Base-by-base conservation (phyloP, 2,329 filamentous ascomycete genomes). In the Tympanopsis confertula region DNA sequence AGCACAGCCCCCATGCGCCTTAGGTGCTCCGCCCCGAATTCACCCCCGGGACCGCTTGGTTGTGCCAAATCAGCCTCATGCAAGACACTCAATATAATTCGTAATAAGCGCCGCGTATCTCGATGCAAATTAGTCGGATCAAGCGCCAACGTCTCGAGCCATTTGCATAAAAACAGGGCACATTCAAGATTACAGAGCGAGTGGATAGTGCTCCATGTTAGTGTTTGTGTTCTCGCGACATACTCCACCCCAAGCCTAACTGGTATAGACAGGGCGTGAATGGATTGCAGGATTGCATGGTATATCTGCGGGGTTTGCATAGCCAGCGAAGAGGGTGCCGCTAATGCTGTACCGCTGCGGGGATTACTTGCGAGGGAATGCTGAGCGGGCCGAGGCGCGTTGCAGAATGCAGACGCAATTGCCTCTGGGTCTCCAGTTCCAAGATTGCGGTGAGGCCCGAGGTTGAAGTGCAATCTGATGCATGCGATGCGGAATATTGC, bases 221-320 rank as follows among this genome's bases (percentile, higher is more conserved):
- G 59, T 2, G 71, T 73, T 53, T 77, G 76, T 4, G 71, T 71
- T 44, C 70, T 66, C 30, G 74, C 72, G 35, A 78, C 71, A 45
- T 75, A 78, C 45, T 74, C 75, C 15, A 78, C 72, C 0, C 74
- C 74, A 13, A 68, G 63, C 50, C 78, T 79, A 41, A 81, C 73
- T 18, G 79, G 60, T 61, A 82, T 76, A 3, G 76, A 78, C 24
- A 85, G 58, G 1, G 79, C 78, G 49, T 83, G 79, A 19, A 79
- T 73, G 1, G 77, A 74, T 47, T 84, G 79, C 19, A 81, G 68
- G 0, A 83, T 70, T 1, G 78, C 79, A 35, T 76, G 63, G 22
- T 73, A 75, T 18, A 82, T 64, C 20, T 73, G 69, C 15, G 69
- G 59, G 38, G 70, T 78, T 37, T 79, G 66, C 15, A 71, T 63